Conservation (phyloP, 768 basidiomycete genomes). For the Albatrellus ellisii region DNA sequence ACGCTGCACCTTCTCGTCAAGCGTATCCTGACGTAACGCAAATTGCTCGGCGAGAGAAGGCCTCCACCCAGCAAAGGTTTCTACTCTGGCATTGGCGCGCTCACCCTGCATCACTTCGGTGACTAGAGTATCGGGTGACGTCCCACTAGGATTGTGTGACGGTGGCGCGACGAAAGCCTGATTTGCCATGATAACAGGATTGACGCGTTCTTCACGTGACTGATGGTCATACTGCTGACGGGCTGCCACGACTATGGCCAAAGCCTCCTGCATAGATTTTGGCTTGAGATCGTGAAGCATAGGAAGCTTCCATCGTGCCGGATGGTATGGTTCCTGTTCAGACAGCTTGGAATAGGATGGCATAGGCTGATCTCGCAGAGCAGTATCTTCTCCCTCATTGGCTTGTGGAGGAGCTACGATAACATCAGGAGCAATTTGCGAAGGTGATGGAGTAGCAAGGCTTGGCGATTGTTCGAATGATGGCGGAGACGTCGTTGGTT, state of each 20-base stretch:
- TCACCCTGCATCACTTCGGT: slow-evolving; percentile 31
- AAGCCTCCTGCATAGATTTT: slow-evolving; percentile 36
- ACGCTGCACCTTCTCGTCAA: slow-evolving; percentile 39
- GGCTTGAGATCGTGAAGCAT: no score
- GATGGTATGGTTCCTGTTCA: neutral
- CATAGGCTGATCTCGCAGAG: slow-evolving; percentile 10
- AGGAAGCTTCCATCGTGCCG: slow-evolving; percentile 9
- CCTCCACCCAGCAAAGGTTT: slow-evolving; percentile 26
- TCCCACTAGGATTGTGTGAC: slow-evolving; percentile 15
- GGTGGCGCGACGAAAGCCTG: slow-evolving; percentile 26
- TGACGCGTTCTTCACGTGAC: slow-evolving; percentile 46
- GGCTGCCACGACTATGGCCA: slow-evolving; percentile 49
- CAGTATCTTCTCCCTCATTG: slow-evolving; percentile 8
- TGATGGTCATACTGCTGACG: slow-evolving; percentile 47
- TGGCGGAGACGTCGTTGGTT: no score
- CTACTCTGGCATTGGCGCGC: slow-evolving; percentile 22
- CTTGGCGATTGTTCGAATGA: slow-evolving; percentile 9
- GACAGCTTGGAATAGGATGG: slow-evolving; percentile 4
- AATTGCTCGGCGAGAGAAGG: slow-evolving; percentile 43
- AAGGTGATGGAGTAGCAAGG: slow-evolving; percentile 13
- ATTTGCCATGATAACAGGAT: slow-evolving; percentile 53
- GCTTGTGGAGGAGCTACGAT: slow-evolving; percentile 11
- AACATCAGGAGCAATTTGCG: slow-evolving; percentile 17
- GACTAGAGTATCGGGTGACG: slow-evolving; percentile 29
- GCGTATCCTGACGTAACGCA: slow-evolving; percentile 32